Conservation (phyloP, 1,139 yeast genomes). For the Magnusiomyces suaveolens region DNA sequence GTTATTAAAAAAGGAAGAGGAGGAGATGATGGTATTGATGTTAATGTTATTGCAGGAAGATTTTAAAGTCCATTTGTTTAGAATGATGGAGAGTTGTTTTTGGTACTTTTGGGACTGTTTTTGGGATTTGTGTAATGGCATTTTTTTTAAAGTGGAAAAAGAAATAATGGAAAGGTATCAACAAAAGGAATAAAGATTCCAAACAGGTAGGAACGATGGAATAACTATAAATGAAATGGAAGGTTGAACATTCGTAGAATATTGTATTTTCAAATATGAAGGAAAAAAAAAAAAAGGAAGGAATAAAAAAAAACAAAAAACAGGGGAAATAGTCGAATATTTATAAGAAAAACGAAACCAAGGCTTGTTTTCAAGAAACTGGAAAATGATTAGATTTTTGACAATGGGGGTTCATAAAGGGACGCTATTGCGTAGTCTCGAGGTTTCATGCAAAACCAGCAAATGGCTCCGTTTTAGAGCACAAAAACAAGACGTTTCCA, state of each 20-base stretch:
- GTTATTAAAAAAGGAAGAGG: not conserved
- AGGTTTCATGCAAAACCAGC: not conserved
- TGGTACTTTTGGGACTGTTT: not conserved
- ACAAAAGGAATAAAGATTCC: no score
- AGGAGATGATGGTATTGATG: not conserved
- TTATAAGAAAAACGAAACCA: not conserved
- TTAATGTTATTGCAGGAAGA: not conserved
- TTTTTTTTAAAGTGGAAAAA: not conserved
- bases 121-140: not conserved
- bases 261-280: not conserved
- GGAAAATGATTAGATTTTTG: not conserved
- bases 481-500: not conserved
- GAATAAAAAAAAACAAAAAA: not conserved
- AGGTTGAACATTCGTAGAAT: not conserved
- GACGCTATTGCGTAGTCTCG: not conserved
- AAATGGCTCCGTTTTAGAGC: not conserved
- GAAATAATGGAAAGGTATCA: not conserved
- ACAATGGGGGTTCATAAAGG: not conserved
- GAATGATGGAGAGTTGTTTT: not conserved
- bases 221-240: no score
- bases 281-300: not conserved
- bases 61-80: not conserved
- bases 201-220: not conserved
- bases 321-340: not conserved
- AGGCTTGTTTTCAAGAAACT: not conserved